A percentile compares a stretch with the other conserved stretches of the same genome.
These are phyloP conservation scores for Tanacetum coccineum DNA, from an alignment of 129 eudicot genomes.

Conservation along the genomic window DNA sequence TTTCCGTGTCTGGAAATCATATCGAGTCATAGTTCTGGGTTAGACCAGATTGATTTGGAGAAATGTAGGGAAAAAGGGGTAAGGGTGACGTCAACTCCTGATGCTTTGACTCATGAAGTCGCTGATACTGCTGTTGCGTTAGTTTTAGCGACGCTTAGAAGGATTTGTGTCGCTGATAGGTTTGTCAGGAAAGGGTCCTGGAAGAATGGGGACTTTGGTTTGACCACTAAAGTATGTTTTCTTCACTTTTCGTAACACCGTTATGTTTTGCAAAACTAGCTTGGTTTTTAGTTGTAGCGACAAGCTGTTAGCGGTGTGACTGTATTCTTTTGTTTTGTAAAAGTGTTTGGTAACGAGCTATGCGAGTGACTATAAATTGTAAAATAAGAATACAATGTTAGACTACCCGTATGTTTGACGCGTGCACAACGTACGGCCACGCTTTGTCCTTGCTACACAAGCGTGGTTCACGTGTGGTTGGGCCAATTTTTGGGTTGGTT, in stretches of 20 bases:
- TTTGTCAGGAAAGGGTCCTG: slow-evolving; percentile 61
- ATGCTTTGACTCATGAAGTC: slow-evolving; percentile 81
- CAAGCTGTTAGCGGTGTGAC: too few species aligned
- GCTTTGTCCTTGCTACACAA: too few species aligned
- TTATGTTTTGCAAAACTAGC: background rate
- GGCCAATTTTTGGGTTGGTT: too few species aligned
- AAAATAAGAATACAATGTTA: too few species aligned
- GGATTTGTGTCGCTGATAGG: slow-evolving; percentile 51
- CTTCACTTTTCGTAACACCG: too few species aligned
- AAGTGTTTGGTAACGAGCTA: too few species aligned
- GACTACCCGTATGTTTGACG: too few species aligned
- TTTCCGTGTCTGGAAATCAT: slow-evolving; percentile 72
- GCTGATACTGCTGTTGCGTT: slow-evolving; percentile 71
- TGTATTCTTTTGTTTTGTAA: too few species aligned
- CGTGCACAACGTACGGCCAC: too few species aligned
- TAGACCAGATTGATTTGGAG: slow-evolving; percentile 70
- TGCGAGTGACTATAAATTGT: too few species aligned
- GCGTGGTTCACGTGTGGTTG: too few species aligned
- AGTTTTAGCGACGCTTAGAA: slow-evolving; percentile 60
- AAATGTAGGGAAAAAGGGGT: slow-evolving; percentile 70
- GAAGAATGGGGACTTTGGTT: slow-evolving; percentile 44
- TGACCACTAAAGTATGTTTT: slow-evolving; percentile 53
- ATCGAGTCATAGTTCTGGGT: slow-evolving; percentile 76
- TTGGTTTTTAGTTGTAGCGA: too few species aligned
- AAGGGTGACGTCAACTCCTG: slow-evolving; percentile 82